Evolutionary conservation across 2,329 filamentous ascomycete genomes (phyloP).

Genomic region (Colletotrichum cuscutae): DNA sequence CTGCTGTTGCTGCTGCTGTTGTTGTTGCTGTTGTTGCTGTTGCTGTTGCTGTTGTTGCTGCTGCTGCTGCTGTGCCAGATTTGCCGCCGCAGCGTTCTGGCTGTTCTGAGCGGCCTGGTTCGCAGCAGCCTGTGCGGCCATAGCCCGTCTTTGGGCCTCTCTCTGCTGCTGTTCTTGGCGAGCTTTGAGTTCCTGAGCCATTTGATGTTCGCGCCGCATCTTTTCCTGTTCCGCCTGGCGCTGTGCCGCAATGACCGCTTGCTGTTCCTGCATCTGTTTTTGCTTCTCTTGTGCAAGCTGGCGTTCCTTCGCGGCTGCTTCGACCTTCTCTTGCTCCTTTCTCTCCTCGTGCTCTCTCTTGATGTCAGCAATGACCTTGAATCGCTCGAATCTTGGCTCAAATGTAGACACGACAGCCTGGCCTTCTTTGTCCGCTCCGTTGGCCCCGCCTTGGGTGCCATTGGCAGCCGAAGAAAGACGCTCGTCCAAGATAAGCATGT

Average conservation of each 20-base stretch:
- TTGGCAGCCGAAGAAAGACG: conserved; percentile 72
- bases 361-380: conserved; percentile 91
- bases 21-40: no score
- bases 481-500: conserved; percentile 93
- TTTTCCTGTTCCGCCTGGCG: conserved; percentile 60
- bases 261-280: conserved; percentile 58
- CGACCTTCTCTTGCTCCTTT: conserved; percentile 78
- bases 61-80: conserved; percentile 42
- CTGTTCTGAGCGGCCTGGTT: conserved; percentile 39
- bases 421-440: conserved; percentile 76
- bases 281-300: conserved; percentile 59
- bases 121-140: conserved; percentile 45
- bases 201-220: conserved; percentile 48
- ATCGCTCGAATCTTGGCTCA: conserved; percentile 87
- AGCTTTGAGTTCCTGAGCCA: conserved; percentile 37
- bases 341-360: conserved; percentile 81
- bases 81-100: conserved; percentile 36
- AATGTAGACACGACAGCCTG: conserved; percentile 79
- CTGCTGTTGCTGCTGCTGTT: conserved; percentile 44
- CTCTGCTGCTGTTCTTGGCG: conserved; percentile 48
- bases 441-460: conserved; percentile 65
- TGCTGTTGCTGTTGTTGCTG: no score
- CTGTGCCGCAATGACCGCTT: conserved; percentile 51
- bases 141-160: conserved; percentile 47
- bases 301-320: conserved; percentile 69